phyloP scores from a whole-genome alignment of 2,329 filamentous ascomycete species.

The Colletotrichum gloeosporioides region DNA sequence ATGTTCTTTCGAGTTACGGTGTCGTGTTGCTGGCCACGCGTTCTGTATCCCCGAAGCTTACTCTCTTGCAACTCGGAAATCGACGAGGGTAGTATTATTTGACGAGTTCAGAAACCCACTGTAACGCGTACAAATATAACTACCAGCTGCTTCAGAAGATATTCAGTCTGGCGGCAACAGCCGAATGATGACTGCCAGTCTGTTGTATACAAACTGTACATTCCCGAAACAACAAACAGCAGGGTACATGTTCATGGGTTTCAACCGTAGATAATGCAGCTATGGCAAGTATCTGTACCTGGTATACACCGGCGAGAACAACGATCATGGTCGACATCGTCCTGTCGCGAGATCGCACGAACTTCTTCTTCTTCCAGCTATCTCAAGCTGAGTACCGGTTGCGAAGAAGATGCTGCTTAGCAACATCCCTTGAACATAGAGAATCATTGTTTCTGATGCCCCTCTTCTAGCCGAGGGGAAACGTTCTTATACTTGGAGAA shows the following conservation, averaged over 20 bases:
- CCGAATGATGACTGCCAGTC: not conserved
- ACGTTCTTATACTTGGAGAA: not conserved
- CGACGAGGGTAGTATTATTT: not conserved
- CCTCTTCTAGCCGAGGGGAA: not conserved
- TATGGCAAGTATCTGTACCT: not conserved
- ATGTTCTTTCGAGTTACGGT: not conserved
- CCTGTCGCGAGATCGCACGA: not conserved
- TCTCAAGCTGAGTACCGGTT: not conserved
- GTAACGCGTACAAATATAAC: too few relatives aligned
- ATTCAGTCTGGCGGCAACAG: not conserved
- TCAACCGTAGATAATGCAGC: not conserved
- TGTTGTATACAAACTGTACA: not conserved
- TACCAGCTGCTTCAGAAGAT: not conserved
- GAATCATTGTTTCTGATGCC: not conserved
- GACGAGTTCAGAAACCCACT: not conserved
- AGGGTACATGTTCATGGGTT: not conserved
- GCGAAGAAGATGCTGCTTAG: not conserved
- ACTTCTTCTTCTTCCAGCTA: not conserved
- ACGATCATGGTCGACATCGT: fast-evolving
- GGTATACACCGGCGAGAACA: not conserved
- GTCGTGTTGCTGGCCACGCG: not conserved
- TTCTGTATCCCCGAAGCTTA: too few relatives aligned
- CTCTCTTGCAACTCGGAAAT: too few relatives aligned
- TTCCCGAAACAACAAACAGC: fast-evolving
- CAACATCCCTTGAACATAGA: not conserved